Conservation (phyloP, 306 rosid species). For the Fragaria iinumae region DNA sequence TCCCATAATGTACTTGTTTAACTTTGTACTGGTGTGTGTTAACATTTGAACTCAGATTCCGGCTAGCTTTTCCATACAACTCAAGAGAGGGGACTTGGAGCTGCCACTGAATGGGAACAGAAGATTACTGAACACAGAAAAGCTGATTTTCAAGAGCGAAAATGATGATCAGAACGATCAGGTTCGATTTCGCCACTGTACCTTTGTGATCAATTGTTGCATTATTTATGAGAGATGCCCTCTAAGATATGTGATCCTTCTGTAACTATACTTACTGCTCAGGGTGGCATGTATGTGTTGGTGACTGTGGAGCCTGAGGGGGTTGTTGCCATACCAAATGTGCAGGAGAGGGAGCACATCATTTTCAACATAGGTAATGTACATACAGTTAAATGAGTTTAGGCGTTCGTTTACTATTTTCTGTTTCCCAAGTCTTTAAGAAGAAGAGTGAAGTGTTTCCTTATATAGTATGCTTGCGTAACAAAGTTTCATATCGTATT, state of each 20-base stretch:
- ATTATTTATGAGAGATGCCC: constrained; percentile 1
- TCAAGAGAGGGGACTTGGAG: constrained; percentile 49
- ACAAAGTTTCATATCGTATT: constrained; percentile 1
- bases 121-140: constrained; percentile 85
- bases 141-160: constrained; percentile 64
- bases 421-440: not conserved
- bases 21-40: constrained; percentile 17
- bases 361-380: constrained; percentile 75
- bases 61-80: constrained; percentile 61
- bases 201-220: constrained; percentile 2
- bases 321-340: constrained; percentile 61
- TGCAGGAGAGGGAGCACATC: constrained; percentile 56
- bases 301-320: constrained; percentile 86
- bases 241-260: constrained; percentile 8
- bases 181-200: constrained; percentile 34
- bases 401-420: not conserved
- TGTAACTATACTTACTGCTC: constrained; percentile 17
- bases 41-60: constrained; percentile 49
- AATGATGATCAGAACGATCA: constrained; percentile 24
- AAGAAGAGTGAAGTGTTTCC: not conserved
- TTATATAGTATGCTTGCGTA: not conserved
- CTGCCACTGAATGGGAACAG: constrained; percentile 40
- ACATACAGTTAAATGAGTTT: too few relatives aligned
- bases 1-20: constrained; percentile 30
- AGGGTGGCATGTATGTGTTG: constrained; percentile 46